Base-by-base conservation (phyloP, 1,139 yeast genomes). In the Taphrina sp. region DNA sequence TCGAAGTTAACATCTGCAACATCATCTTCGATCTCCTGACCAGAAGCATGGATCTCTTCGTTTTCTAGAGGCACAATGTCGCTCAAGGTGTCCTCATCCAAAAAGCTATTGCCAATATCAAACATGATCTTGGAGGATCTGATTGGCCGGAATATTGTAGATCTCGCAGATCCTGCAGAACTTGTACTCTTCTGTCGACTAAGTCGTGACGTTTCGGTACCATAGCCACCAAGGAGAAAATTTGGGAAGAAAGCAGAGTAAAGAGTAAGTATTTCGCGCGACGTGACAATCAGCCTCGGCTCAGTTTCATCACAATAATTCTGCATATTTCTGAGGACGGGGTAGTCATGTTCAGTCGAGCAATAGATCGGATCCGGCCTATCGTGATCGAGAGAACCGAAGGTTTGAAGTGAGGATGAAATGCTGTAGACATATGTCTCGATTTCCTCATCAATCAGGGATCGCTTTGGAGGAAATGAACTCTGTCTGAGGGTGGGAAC, bases 361-460 rank as follows among this genome's bases (percentile, higher is more conserved):
- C n/a, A n/a, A n/a, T n/a, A n/a, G n/a, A n/a, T n/a, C n/a, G n/a
- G n/a, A n/a, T n/a, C n/a, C n/a, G n/a, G n/a, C n/a, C n/a, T n/a
- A n/a, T n/a, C n/a, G n/a, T n/a, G n/a, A 7, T 12, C 10, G 7
- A 26, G 31, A 26, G 10, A 7, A 7, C 10, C 31, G 22, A 43
- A 43, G 12, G 29, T 43, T n/a, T n/a, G n/a, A n/a, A n/a, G n/a
- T n/a, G n/a, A n/a, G 12, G 47, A 14, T 10, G 14, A 43, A 8
- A 43, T 43, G n/a, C 38, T 31, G 3, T 19, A 19, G n/a, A 43
- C 47, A 20, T 43, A 38, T 8, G 10, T 19, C 14, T 43, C 47
- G 3, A 43, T 43, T 19, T 43, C 47, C 19, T 43, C 47, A 7
- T 43, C 47, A 16, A 22, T 20, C 14, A 33, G 24, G 2, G 47